Percentiles rank a stretch among this genome's conserved stretches.
phyloP scores from a whole-genome alignment of 768 basidiomycete genomes.

The Boletus reticuloceps region DNA sequence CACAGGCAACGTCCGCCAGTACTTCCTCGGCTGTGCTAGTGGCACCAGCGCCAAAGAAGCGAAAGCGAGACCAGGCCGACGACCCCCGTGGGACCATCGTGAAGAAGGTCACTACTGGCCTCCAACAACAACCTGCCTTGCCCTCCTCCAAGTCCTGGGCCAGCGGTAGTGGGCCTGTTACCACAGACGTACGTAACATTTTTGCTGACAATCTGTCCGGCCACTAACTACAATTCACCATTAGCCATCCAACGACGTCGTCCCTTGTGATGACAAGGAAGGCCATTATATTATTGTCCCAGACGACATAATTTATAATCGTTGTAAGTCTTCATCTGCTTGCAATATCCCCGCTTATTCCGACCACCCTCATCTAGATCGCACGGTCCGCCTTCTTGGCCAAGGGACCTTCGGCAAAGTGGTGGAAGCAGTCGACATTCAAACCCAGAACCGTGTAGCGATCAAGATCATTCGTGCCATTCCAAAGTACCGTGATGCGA shows the following conservation, averaged over 20 bases:
- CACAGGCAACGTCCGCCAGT: constrained; percentile 68
- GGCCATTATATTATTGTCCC: constrained; percentile 96
- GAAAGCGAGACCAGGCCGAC: constrained; percentile 74
- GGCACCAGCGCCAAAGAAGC: constrained; percentile 77
- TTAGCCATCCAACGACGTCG: constrained; percentile 63
- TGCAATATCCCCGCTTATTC: not conserved
- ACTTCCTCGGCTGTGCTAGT: constrained; percentile 61
- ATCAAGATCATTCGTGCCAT: constrained; percentile 99
- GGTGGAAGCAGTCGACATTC: constrained; percentile 85
- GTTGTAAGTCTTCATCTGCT: constrained; percentile 55
- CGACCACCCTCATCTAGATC: constrained; percentile 55
- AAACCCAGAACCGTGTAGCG: constrained; percentile 76
- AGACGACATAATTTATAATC: constrained; percentile 82
- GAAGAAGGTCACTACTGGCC: constrained; percentile 57
- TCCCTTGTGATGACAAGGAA: constrained; percentile 94
- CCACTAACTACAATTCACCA: constrained; percentile 28
- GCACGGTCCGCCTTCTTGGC: constrained; percentile 85
- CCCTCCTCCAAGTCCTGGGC: constrained; percentile 64
- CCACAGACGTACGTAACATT: constrained; percentile 60
- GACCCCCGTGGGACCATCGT: constrained; percentile 65
- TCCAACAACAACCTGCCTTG: constrained; percentile 49
- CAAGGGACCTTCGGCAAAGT: constrained; percentile 99
- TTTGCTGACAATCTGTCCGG: constrained; percentile 8
- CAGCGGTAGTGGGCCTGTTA: constrained; percentile 59
- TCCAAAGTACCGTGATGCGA: constrained; percentile 97